Evolutionary conservation across 768 basidiomycete genomes (phyloP).

Genomic region (Filobasidium floriforme): DNA sequence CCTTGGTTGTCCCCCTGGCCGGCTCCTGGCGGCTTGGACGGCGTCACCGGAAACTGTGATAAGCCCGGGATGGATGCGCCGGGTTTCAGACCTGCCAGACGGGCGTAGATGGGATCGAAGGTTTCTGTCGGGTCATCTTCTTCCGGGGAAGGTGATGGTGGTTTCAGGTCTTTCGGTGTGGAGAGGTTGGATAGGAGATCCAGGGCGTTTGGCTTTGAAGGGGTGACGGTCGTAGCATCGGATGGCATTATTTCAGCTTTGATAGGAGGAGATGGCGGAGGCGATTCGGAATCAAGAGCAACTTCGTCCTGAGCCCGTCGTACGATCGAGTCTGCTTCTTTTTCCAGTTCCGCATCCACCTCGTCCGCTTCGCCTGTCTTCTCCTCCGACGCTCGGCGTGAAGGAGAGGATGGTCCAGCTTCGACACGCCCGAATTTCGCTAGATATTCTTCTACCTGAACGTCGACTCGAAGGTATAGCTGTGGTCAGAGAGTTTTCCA

Average conservation of each 20-base stretch:
- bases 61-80: too few species aligned
- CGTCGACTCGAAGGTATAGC: not conserved
- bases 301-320: not conserved
- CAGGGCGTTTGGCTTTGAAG: not conserved
- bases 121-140: not conserved
- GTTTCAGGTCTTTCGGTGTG: not conserved
- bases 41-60: not conserved
- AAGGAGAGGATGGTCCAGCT: not conserved
- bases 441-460: slow-evolving; percentile 3
- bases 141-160: not conserved
- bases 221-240: not conserved
- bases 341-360: not conserved
- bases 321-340: not conserved
- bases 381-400: too few species aligned
- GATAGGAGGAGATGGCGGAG: too few species aligned
- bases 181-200: not conserved
- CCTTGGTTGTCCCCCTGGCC: not conserved
- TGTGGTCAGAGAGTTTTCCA: not conserved
- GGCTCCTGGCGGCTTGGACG: not conserved
- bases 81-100: not conserved
- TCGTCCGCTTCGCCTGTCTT: not conserved
- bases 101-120: not conserved
- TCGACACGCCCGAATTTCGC: too few species aligned
- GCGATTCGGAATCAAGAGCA: not conserved
- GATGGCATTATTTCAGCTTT: too few species aligned